Evolutionary conservation across 768 basidiomycete species (phyloP), one percentile per base, ranked within the genome.

Genomic region (Tricholoma furcatifolium): DNA sequence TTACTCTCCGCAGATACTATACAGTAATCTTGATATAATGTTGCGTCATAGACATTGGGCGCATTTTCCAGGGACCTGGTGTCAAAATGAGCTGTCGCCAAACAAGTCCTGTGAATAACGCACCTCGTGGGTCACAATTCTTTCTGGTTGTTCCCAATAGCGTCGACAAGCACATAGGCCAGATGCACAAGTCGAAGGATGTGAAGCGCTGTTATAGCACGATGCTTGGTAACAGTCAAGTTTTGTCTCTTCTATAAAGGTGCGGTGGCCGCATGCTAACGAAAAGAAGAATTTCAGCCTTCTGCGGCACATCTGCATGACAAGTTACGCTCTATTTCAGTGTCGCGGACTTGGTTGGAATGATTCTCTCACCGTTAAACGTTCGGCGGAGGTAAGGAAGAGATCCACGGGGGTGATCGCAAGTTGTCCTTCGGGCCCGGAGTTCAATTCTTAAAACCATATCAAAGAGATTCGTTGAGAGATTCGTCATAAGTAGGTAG

Each of bases 101-200:
- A 41, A 53, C 52, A n/a, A 27, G 23, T 40, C 17, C 2, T 38
- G 18, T 41, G 36, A 45, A 6, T 31, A 31, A 65, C 73, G 51
- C 45, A 84, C 86, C 62, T 79, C 70, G 21, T 63, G 54, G 14
- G 70, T 72, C 55, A 74, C 60, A 43, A 76, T 40, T 49, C 87
- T 77, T 51, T 82, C 72, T 17, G 87, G 85, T 60, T 83, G 82
- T 51, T 70, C 73, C 55, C 77, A 86, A 61, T 82, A 88, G 54
- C 81, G 78, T 48, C 75, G 79, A 62, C 85, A 88, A 12, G 36
- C 47, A 52, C 79, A 77, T 31, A 68, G 57, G 7, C 60, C 53
- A 15, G 69, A 62, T 12, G 60, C 62, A 64, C 85, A 87, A 39
- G 66, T 47, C 9, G 62, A 14, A 14, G 81, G 80, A 60, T 90